Conservation (phyloP, 1,284 basidiomycete genomes). For the Cryptococcus wingfieldii region DNA sequence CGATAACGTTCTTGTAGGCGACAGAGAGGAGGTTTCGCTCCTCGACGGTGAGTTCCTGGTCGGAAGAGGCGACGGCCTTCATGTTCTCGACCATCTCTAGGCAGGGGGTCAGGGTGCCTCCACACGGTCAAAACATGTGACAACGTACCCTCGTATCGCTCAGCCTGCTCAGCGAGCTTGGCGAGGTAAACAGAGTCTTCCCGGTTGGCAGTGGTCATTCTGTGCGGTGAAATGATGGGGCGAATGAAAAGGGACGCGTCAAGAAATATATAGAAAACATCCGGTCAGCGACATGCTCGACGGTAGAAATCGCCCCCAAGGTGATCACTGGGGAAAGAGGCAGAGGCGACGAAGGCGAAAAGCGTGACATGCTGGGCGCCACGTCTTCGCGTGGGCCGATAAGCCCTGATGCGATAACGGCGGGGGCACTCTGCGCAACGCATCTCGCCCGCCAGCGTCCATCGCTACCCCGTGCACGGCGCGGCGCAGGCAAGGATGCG, state of each 20-base stretch:
- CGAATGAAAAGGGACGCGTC: background rate
- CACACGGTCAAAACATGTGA: slow-evolving; percentile 10
- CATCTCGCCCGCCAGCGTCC: no score
- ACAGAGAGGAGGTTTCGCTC: slow-evolving; percentile 98
- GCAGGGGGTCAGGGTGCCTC: slow-evolving; percentile 7
- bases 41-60: slow-evolving; percentile 98
- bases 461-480: no score
- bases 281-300: background rate
- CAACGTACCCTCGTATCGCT: slow-evolving; percentile 84
- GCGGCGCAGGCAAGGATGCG: no score
- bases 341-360: no score
- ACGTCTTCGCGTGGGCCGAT: no score
- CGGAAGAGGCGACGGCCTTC: slow-evolving; percentile 94
- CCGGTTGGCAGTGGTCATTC: slow-evolving; percentile 54
- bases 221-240: background rate
- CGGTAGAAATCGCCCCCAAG: no score
- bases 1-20: slow-evolving; percentile 99
- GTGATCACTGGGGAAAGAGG: no score
- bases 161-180: slow-evolving; percentile 98
- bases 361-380: no score
- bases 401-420: no score
- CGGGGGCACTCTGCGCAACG: no score
- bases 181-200: slow-evolving; percentile 99
- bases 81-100: slow-evolving; percentile 98
- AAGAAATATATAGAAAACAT: background rate